Base-by-base conservation (phyloP, 441 rosid genomes). In the Adansonia madagascariensis region DNA sequence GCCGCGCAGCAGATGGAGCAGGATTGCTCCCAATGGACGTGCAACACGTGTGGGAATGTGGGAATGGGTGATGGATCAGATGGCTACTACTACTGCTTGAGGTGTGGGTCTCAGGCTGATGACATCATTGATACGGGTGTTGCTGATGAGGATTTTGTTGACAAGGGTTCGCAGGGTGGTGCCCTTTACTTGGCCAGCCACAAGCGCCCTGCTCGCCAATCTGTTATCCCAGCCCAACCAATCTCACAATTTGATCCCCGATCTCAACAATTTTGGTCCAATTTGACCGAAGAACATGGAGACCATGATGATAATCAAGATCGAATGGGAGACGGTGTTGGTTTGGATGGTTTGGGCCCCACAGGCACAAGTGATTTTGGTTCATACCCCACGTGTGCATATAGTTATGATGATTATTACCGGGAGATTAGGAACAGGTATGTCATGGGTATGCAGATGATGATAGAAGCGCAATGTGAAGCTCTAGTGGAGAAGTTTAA, bases 381-480 rank as follows among this genome's bases (percentile, higher is more conserved):
- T 39, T 60, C 80, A 11, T 71, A 27, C 20, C 74, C 68, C 10
- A 31, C 73, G 59, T 74, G 44, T 59, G 61, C 46, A n/a, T 56
- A 71, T 83, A 75, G 81, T 2, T 84, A 83, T 64, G 91, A 91
- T 82, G 89, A 86, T 62, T 94, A 86, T 80, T 90, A 86, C 79
- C 77, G 82, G n/a, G 96, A 68, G 43, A 18, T 68, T 47, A 68
- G 73, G 73, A 68, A 68, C 57, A 68, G 73, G 11, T 47, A 68
- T 72, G 88, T 88, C 65, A 81, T 88, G 86, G 94, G 94, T 49
- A 20, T 94, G 84, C 83, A 88, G 77, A 74, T 89, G 86, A 90
- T 91, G 91, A 73, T 94, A 80, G 88, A 86, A 78, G 79, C 81
- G 71, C 97, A 92, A 65, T 92, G 94, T 55, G 94, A 88, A 83